Evolutionary conservation across 768 basidiomycete genomes (phyloP), one percentile per base, ranked within the genome.

Genomic region (Collybiopsis luxurians): DNA sequence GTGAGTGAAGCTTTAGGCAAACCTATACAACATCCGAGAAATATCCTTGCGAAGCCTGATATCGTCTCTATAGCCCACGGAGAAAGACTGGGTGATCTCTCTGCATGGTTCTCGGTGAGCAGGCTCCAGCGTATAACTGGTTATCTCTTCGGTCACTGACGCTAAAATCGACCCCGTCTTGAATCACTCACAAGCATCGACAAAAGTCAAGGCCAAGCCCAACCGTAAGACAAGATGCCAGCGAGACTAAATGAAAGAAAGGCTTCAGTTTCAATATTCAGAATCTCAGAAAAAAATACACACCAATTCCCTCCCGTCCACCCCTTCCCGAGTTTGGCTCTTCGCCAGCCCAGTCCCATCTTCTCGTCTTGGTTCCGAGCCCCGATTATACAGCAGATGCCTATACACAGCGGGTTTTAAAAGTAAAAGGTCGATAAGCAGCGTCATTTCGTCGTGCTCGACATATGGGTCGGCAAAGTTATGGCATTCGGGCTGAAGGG

Each of bases 391-490:
- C 28, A 94, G 71, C 17, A 94, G 70, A 71, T 94, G 92, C 17
- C 87, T 78, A 65, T 88, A 93, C 2, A 93, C 92, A 12, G 83
- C 91, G 36, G 87, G 73, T 69, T 93, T 93, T 23, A 95, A 77
- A 23, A 94, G 77, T 50, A 94, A 87, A 1, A 95, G 78, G 71
- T 95, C 92, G 39, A 94, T 77, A 4, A 90, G 71, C 19, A 93
- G 73, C 1, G 83, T 87, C 58, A 93, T 71, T 0, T 77, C 73
- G 67, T 93, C 90, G 59, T 93, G 87, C 66, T 95, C 92, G 58
- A 93, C 89, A 62, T 93, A 94, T 56, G 90, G 90, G 70, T 95
- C 92, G 0, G 86, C 90, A 64, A 93, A 92, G 26, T 73, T 71
- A 36, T 76, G 78, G 64, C 89, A 90, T 53, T 73, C 73, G 24